Evolutionary conservation across 2,329 filamentous ascomycete genomes (phyloP), one percentile per base, ranked within the genome.

Genomic region (Metarhizium brunneum): DNA sequence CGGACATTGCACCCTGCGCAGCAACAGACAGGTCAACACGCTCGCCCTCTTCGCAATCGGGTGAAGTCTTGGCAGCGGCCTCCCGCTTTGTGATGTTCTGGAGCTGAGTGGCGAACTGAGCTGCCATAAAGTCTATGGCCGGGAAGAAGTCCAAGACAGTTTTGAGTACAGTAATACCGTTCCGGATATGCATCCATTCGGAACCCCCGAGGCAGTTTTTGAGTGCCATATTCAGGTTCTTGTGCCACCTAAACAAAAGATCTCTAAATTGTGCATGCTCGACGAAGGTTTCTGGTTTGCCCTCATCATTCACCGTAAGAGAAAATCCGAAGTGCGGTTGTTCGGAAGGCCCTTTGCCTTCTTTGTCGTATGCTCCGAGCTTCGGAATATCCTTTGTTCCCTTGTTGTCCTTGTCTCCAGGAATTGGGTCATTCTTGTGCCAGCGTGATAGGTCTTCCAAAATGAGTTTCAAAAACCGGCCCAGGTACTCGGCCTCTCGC

Each of bases 151-250:
- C 84, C 29, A 90, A 81, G 50, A 96, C 79, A 11, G 83, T 81
- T 67, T 94, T 95, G 57, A 99, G 77, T 4, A 97, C 80, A 56
- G 88, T 94, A 62, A 97, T 95, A 48, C 91, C 90, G 68, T 99
- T 99, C 55, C 92, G 86, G 67, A 97, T 95, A 69, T 96, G 92
- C 87, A 96, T 96, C 82, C 94, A 99, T 71, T 97, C 92, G 36
- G 83, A 85, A 32, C 87, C 86, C 18, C 84, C 83, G 50, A 99
- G 78, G 67, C 92, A 96, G 42, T 81, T 81, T 67, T 91, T 92
- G 54, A 99, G 76, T 2, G 92, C 90, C 52, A 76, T 82, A 63
- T 87, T 88, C 47, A 99, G 74, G 60, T 88, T 84, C 63, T 87
- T 85, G 70, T 99, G 95, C 91, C 92, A 97, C 63, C 89, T 88